Base-by-base conservation (phyloP, 2,329 filamentous ascomycete genomes). In the Stenocarpella maydis region DNA sequence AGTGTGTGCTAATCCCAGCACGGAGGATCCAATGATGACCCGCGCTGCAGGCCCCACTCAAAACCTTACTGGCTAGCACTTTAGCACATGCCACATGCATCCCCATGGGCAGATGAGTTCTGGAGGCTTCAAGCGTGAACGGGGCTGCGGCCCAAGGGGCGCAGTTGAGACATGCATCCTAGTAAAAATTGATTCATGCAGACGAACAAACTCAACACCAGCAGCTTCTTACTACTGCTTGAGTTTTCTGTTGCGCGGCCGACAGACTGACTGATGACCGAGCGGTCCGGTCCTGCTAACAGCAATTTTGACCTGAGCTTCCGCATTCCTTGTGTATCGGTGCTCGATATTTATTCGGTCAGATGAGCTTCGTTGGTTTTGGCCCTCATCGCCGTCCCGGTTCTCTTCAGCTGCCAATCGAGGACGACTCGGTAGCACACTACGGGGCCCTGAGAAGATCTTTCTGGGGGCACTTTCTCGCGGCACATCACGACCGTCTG, bases 21-120 rank as follows among this genome's bases (percentile, higher is more conserved):
- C 47, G 19, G 12, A 37, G 28, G 43, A 17, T 31, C 58, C 58
- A 63, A 49, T 63, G 43, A 49, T 37, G 28, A 49, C 28, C 28
- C 28, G 31, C 2, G 14, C 43, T 49, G 58, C 28, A 4, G 41
- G n/a, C 43, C 58, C 58, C 24, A 28, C 3, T 28, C 43, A 3
- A 63, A 49, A 63, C 58, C 43, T 63, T 63, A 63, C n/a, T n/a
- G n/a, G n/a, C n/a, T n/a, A n/a, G n/a, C n/a, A n/a, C n/a, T n/a
- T n/a, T n/a, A n/a, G n/a, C n/a, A n/a, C n/a, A n/a, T n/a, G n/a
- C n/a, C n/a, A n/a, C n/a, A n/a, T n/a, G 37, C 58, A 63, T 4
- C 58, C 58, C 41, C 43, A 37, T 37, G 58, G 43, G 58, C 58
- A 49, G 43, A n/a, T n/a, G n/a, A n/a, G n/a, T n/a, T n/a, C n/a